Evolutionary conservation across 495 filamentous ascomycete genomes (phyloP).

Genomic region (Penicillium antarcticum): DNA sequence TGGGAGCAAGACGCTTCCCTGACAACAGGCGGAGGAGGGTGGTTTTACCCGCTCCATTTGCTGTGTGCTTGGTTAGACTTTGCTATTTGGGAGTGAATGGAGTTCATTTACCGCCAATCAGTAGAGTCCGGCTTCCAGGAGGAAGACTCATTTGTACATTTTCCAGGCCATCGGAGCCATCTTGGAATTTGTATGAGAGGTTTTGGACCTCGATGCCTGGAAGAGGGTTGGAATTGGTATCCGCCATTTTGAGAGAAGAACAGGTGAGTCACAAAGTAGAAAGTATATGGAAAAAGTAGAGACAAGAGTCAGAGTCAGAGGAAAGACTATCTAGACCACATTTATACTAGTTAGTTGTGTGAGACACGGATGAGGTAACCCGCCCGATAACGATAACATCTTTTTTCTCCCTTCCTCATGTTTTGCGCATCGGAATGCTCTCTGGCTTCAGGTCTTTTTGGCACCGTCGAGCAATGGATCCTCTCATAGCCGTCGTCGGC

Average conservation of each 20-base stretch:
- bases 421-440: conserved; percentile 23
- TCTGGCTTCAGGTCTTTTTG: conserved; percentile 20
- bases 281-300: not conserved
- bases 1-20: conserved; percentile 89
- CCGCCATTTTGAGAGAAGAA: conserved; percentile 12
- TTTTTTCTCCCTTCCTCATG: not conserved
- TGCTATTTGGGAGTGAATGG: not conserved
- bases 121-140: conserved; percentile 76
- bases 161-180: conserved; percentile 69
- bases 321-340: not conserved
- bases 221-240: conserved; percentile 4
- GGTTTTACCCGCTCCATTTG: conserved; percentile 97
- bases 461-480: conserved; percentile 35
- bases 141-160: conserved; percentile 74
- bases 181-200: conserved; percentile 87
- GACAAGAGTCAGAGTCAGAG: conserved; percentile 3
- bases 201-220: conserved; percentile 65
- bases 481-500: conserved; percentile 81
- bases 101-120: conserved; percentile 72
- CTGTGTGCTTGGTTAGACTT: conserved; percentile 32
- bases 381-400: conserved; percentile 10
- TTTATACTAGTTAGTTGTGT: not conserved
- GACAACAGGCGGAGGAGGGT: conserved; percentile 86
- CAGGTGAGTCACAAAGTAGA: not conserved
- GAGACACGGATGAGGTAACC: conserved; percentile 20